Conservation (phyloP, 768 basidiomycete genomes). For the Boletellus ananas region DNA sequence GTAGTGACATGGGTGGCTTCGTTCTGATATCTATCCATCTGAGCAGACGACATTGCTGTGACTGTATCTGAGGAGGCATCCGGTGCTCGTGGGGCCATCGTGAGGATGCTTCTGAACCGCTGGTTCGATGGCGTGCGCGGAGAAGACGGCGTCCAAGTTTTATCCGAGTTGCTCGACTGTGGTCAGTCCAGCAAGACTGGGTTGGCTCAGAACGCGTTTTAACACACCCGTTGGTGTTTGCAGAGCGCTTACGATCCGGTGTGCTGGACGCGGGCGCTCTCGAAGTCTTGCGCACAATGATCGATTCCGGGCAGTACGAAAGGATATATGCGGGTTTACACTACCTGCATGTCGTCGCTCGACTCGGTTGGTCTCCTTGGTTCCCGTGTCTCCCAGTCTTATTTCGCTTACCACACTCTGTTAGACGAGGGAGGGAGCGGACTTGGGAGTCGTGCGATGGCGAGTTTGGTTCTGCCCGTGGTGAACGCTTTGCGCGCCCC, state of each 20-base stretch:
- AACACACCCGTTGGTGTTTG: not conserved
- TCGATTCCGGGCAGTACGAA: slow-evolving; percentile 5
- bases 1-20: not conserved
- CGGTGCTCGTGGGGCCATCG: slow-evolving; percentile 4
- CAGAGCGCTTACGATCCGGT: slow-evolving; percentile 16
- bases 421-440: slow-evolving; percentile 7
- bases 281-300: slow-evolving; percentile 13
- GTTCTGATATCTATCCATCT: not conserved
- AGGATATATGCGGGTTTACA: slow-evolving; percentile 18
- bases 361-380: slow-evolving; percentile 12
- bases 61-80: slow-evolving; percentile 5
- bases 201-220: not conserved
- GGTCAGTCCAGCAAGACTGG: slow-evolving; percentile 10
- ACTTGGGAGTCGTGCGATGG: not conserved
- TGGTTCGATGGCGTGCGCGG: slow-evolving; percentile 28
- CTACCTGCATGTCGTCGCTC: slow-evolving; percentile 20
- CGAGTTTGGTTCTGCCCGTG: slow-evolving; percentile 8
- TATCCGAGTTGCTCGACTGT: slow-evolving; percentile 16
- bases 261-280: slow-evolving; percentile 16
- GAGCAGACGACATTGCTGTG: slow-evolving; percentile 16
- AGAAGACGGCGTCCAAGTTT: slow-evolving; percentile 24
- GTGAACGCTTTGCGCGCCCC: slow-evolving; percentile 16
- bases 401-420: not conserved
- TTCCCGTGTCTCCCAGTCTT: not conserved
- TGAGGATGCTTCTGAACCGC: slow-evolving; percentile 22